These are phyloP conservation scores for Pelargonium australe DNA, from an alignment of 441 rosid species.

Conservation along the genomic window DNA sequence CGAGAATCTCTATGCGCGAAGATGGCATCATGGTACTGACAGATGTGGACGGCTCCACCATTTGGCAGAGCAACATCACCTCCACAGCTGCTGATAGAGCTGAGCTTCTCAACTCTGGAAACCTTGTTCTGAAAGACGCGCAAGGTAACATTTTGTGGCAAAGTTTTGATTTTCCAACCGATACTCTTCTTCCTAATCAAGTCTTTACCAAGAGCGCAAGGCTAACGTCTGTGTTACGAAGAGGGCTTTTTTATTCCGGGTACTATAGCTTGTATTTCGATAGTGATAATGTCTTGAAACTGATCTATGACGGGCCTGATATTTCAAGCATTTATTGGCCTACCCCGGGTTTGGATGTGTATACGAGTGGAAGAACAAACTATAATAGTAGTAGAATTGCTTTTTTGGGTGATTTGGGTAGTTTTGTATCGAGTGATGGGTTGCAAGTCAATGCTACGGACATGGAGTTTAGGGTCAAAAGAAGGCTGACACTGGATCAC, in stretches of 20 bases:
- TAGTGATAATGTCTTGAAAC: constrained; percentile 34
- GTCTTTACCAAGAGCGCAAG: constrained; percentile 24
- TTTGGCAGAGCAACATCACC: constrained; percentile 33
- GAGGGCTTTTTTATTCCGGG: constrained; percentile 30
- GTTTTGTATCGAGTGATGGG: constrained; percentile 33
- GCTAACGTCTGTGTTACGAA: constrained; percentile 27
- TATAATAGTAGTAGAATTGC: constrained; percentile 37
- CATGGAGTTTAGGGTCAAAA: constrained; percentile 22
- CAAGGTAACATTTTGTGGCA: constrained; percentile 31
- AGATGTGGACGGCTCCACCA: constrained; percentile 28
- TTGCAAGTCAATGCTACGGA: constrained; percentile 34
- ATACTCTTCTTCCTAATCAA: constrained; percentile 45
- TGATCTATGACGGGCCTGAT: constrained; percentile 40
- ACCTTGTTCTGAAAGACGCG: constrained; percentile 28
- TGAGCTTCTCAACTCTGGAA: constrained; percentile 35
- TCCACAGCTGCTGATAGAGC: constrained; percentile 19
- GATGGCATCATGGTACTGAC: constrained; percentile 35
- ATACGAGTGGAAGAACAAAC: constrained; percentile 21
- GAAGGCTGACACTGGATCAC: constrained; percentile 36
- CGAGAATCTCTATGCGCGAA: constrained; percentile 25
- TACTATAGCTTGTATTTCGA: constrained; percentile 30
- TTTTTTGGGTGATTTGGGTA: constrained; percentile 30
- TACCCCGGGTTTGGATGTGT: background rate
- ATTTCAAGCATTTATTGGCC: constrained; percentile 49
- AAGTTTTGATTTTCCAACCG: constrained; percentile 42